Conservation (phyloP, 768 basidiomycete genomes). For the Pluteus cervinus region DNA sequence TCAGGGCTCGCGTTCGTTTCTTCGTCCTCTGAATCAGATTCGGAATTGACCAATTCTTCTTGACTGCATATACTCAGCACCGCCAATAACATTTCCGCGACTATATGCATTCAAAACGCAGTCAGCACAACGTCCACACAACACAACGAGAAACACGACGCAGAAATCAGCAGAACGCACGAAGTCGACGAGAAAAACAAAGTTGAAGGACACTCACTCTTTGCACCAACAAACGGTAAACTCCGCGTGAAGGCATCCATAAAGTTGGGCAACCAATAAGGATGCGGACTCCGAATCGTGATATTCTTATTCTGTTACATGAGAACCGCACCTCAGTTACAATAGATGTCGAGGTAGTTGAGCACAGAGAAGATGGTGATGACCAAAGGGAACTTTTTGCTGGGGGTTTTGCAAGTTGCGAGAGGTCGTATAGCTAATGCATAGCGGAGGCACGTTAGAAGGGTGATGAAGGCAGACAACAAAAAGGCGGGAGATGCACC, state of each 20-base stretch:
- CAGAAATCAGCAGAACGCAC: too few species aligned
- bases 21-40: conserved; percentile 35
- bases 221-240: conserved; percentile 93
- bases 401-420: conserved; percentile 91
- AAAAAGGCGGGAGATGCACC: conserved; percentile 41
- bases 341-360: conserved; percentile 95
- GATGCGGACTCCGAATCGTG: conserved; percentile 83
- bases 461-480: not conserved
- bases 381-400: conserved; percentile 90
- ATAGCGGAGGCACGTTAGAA: too few species aligned
- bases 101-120: conserved; percentile 32
- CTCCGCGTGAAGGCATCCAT: conserved; percentile 99
- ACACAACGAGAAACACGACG: conserved; percentile 5
- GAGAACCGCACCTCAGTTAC: conserved; percentile 93
- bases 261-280: conserved; percentile 95
- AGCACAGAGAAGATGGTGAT: conserved; percentile 98
- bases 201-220: conserved; percentile 66
- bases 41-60: conserved; percentile 86
- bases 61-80: conserved; percentile 90
- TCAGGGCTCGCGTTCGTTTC: conserved; percentile 24
- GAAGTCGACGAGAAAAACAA: too few species aligned
- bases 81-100: conserved; percentile 95
- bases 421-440: conserved; percentile 79
- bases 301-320: conserved; percentile 96
- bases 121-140: conserved; percentile 8